A percentile compares a stretch with the other conserved stretches of the same genome.
phyloP scores from a whole-genome alignment of 2,329 filamentous ascomycete species.

The Daldinia sp. region DNA sequence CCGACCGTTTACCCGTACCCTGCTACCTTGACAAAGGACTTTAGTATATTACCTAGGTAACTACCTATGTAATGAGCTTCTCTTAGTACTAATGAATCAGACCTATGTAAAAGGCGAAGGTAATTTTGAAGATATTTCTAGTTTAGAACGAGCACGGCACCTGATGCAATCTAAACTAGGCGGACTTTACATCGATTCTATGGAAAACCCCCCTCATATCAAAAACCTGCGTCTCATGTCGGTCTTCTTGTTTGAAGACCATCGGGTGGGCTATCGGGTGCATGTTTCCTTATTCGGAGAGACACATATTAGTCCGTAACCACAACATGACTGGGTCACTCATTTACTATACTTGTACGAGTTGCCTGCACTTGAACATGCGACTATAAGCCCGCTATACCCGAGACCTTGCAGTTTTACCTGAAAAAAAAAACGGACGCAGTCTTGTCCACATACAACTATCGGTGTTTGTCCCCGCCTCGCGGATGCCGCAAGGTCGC shows the following conservation, averaged over 20 bases:
- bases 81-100: no score
- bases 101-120: no score
- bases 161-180: conserved; percentile 3
- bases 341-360: conserved; percentile 10
- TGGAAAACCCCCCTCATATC: conserved; percentile 5
- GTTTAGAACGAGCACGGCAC: neutral
- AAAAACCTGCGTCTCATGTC: conserved; percentile 11
- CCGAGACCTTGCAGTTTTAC: neutral
- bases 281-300: conserved; percentile 8
- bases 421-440: neutral
- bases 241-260: neutral
- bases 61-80: no score
- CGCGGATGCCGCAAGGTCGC: conserved; percentile 23
- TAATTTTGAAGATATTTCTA: neutral
- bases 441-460: conserved; percentile 1
- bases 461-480: conserved; percentile 23
- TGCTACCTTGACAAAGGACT: no score
- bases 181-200: neutral
- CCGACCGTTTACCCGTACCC: no score
- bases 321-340: conserved; percentile 17
- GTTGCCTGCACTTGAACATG: conserved; percentile 19
- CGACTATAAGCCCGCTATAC: conserved; percentile 7
- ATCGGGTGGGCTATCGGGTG: neutral
- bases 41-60: no score
- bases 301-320: conserved; percentile 5